These are phyloP conservation scores for Talaromyces borbonicus DNA, from an alignment of 495 filamentous ascomycete species.

Conservation along the genomic window DNA sequence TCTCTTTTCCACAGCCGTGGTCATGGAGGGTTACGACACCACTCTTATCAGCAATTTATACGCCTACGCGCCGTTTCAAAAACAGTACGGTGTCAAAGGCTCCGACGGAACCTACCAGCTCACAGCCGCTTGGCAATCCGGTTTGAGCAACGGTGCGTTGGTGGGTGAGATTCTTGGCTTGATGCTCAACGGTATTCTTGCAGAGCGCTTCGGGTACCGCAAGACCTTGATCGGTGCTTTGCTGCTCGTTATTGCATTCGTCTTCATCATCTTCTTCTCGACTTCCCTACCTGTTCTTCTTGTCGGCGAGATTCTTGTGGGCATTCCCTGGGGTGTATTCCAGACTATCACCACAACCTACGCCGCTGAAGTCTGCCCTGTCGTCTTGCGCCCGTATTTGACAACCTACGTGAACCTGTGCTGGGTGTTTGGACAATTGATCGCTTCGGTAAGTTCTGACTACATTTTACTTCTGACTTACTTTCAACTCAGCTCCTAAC, in stretches of 20 bases:
- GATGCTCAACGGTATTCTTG: slow-evolving; percentile 51
- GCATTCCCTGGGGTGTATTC: slow-evolving; percentile 33
- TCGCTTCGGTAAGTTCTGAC: slow-evolving; percentile 29
- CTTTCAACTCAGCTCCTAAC: too few relatives aligned
- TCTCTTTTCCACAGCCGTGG: slow-evolving; percentile 23
- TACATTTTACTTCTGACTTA: neutral
- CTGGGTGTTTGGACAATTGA: slow-evolving; percentile 42
- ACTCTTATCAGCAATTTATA: slow-evolving; percentile 22
- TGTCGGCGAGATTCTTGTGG: slow-evolving; percentile 6
- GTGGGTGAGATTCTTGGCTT: slow-evolving; percentile 57
- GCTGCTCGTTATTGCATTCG: slow-evolving; percentile 22
- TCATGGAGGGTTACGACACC: slow-evolving; percentile 36
- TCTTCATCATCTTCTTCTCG: slow-evolving; percentile 17
- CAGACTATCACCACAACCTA: slow-evolving; percentile 43
- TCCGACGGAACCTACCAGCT: slow-evolving; percentile 25
- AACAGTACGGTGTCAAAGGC: slow-evolving; percentile 16
- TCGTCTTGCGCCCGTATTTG: slow-evolving; percentile 34
- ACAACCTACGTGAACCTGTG: slow-evolving; percentile 40
- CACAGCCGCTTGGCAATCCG: slow-evolving; percentile 49
- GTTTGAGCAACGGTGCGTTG: slow-evolving; percentile 46
- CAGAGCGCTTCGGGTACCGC: slow-evolving; percentile 52
- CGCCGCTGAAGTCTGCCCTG: slow-evolving; percentile 39
- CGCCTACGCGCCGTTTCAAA: slow-evolving; percentile 16
- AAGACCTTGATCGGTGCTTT: slow-evolving; percentile 52
- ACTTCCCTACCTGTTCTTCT: slow-evolving; percentile 3